Conservation (phyloP, 371 early-diverging fungal species). For the Coemansia linderi region DNA sequence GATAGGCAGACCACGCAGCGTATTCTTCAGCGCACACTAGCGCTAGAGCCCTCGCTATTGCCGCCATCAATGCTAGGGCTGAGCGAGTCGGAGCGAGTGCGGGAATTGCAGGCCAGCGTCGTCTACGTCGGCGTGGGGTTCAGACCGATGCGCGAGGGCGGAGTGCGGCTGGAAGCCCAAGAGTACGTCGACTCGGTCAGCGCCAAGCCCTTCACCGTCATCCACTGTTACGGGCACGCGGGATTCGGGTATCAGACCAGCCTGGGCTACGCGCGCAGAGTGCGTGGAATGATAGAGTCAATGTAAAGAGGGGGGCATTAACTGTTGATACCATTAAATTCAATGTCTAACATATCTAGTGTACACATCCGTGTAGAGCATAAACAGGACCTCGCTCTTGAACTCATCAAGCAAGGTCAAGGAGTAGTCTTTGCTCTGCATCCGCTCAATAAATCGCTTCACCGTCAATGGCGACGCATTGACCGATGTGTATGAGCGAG, state of each 20-base stretch:
- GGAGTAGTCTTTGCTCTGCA: constrained; percentile 4
- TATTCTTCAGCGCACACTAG: constrained; percentile 57
- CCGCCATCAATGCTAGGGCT: constrained; percentile 14
- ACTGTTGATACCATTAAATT: neutral
- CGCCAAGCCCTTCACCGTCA: constrained; percentile 32
- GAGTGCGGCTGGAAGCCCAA: constrained; percentile 58
- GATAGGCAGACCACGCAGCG: constrained; percentile 43
- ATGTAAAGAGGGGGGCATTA: neutral
- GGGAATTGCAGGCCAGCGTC: constrained; percentile 26
- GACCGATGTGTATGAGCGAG: constrained; percentile 28
- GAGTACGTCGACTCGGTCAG: neutral
- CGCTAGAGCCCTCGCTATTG: constrained; percentile 58
- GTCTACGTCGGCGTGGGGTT: constrained; percentile 59
- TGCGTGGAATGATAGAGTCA: constrained; percentile 14
- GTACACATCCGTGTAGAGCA: constrained; percentile 44
- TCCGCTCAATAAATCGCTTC: constrained; percentile 13
- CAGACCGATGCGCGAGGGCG: constrained; percentile 60
- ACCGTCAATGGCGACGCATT: constrained; percentile 25
- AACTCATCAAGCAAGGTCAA: constrained; percentile 34
- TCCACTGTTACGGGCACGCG: constrained; percentile 66
- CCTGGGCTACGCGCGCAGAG: constrained; percentile 56
- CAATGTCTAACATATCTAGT: constrained; percentile 23
- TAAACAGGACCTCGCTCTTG: constrained; percentile 38
- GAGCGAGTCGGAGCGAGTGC: constrained; percentile 5
- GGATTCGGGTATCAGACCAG: constrained; percentile 61